Base-by-base conservation (phyloP, 1,139 yeast genomes). In the Meyerozyma guilliermondii region DNA sequence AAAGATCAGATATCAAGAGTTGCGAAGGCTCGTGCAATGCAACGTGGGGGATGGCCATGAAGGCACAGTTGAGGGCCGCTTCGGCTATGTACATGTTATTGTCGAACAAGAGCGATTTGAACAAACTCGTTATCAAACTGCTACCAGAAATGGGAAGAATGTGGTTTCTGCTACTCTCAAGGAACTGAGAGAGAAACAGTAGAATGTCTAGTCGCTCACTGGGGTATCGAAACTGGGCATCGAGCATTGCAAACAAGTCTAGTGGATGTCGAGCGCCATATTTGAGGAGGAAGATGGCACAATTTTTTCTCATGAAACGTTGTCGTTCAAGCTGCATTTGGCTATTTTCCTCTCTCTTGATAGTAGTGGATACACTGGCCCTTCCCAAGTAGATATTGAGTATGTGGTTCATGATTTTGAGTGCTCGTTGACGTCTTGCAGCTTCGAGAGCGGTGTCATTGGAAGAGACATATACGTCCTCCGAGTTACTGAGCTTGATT, bases 11-110 rank as follows among this genome's bases (percentile, higher is more conserved):
- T 6, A 80, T 18, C 6, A 49, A 39, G 60, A 60, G 0, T 54
- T 45, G 1, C 63, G 56, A 3, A 78, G 52, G 16, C 52, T 59
- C 24, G 62, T 59, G 43, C 75, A 66, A 20, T 10, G 36, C 36
- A 1, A 78, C 56, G 47, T 77, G 78, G 0, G 87, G 87, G 7
- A 81, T 54, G 8, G 76, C 45, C 83, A 82, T 79, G 6, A 75
- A 68, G 40, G 81, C 48, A 0, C 71, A 57, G 1, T 75, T 68
- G 13, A 76, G 52, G 2, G 76, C 67, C 7, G 74, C 60, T 26
- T 68, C 63, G 14, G 81, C 58, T 1, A 69, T 59, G 2, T 69
- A 60, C 7, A 71, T 66, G 35, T 76, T 66, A 14, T 62, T 57
- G 51, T 82, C 88, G 35, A 61, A 62, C 45, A 71, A 56, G 24